These are phyloP conservation scores for Rossbeevera mucosa DNA, from an alignment of 768 basidiomycete species.

Conservation along the genomic window DNA sequence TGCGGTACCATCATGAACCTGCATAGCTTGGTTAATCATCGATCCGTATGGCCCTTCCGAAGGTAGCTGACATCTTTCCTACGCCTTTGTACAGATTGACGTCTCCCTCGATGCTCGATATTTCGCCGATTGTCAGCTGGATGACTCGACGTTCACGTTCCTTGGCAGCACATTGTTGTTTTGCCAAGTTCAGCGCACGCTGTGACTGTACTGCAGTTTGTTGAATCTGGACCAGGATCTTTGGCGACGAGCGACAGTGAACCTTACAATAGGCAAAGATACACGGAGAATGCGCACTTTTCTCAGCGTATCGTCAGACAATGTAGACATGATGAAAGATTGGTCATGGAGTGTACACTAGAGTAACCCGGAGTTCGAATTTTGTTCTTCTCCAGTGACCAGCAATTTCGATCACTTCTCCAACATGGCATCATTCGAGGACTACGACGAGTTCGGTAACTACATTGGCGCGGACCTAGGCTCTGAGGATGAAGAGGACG, in stretches of 20 bases:
- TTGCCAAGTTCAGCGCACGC: slow-evolving; percentile 64
- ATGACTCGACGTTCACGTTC: slow-evolving; percentile 88
- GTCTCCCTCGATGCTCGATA: slow-evolving; percentile 61
- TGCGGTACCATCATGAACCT: slow-evolving; percentile 93
- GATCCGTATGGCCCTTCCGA: not conserved
- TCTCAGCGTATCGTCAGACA: slow-evolving; percentile 78
- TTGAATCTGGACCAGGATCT: slow-evolving; percentile 94
- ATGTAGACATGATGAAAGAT: slow-evolving; percentile 41
- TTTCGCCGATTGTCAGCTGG: slow-evolving; percentile 84
- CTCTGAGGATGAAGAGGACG: slow-evolving; percentile 67
- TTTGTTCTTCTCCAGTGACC: slow-evolving; percentile 24
- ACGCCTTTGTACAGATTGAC: slow-evolving; percentile 91
- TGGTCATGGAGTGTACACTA: slow-evolving; percentile 10
- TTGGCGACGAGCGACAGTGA: slow-evolving; percentile 17
- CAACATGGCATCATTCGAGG: slow-evolving; percentile 58
- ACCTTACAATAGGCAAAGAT: slow-evolving; percentile 3
- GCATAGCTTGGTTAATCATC: slow-evolving; percentile 1
- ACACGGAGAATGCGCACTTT: slow-evolving; percentile 45
- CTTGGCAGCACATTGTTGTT: slow-evolving; percentile 73
- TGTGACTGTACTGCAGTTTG: slow-evolving; percentile 85
- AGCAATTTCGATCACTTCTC: slow-evolving; percentile 6
- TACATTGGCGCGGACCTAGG: slow-evolving; percentile 95
- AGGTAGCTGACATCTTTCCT: slow-evolving; percentile 74
- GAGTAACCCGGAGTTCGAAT: slow-evolving; percentile 32
- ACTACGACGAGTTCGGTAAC: slow-evolving; percentile 95